A percentile compares a stretch with the other conserved stretches of the same genome.
Evolutionary conservation across 164 flowering plant genomes (phyloP).

Genomic region (Kingdonia uniflora): DNA sequence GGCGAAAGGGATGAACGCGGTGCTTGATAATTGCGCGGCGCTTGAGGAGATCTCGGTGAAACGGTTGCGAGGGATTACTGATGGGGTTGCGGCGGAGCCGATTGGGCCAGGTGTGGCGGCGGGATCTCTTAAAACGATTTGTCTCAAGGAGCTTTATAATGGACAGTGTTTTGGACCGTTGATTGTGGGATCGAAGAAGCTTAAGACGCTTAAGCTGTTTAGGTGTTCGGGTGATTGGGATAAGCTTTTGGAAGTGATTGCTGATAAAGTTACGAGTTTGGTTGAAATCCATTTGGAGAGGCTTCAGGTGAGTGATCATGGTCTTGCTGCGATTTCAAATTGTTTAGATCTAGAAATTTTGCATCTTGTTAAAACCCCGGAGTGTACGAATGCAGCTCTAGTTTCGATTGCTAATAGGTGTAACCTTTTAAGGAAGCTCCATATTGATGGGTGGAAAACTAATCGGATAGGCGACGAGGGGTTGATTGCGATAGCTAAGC

Average conservation of each 20-base stretch:
- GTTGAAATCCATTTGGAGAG: conserved; percentile 81
- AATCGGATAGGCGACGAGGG: conserved; percentile 85
- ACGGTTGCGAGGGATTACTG: conserved; percentile 57
- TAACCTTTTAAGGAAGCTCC: conserved; percentile 74
- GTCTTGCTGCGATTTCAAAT: conserved; percentile 53
- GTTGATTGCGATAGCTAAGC: conserved; percentile 53
- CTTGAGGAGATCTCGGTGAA: conserved; percentile 85
- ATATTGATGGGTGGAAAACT: conserved; percentile 92
- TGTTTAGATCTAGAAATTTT: conserved; percentile 55
- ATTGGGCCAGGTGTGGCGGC: conserved; percentile 53
- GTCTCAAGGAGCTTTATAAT: conserved; percentile 68
- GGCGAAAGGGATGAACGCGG: conserved; percentile 58
- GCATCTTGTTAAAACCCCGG: conserved; percentile 75
- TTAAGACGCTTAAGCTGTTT: conserved; percentile 49
- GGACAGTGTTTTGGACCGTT: conserved; percentile 80
- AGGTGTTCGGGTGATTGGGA: conserved; percentile 94
- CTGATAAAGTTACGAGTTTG: conserved; percentile 29
- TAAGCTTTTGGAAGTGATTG: conserved; percentile 34
- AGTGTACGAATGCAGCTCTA: conserved; percentile 68
- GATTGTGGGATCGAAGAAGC: conserved; percentile 47
- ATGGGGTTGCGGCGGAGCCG: conserved; percentile 34
- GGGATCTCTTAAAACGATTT: conserved; percentile 37
- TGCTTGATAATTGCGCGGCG: conserved; percentile 46
- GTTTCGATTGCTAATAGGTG: conserved; percentile 51
- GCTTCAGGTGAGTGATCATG: conserved; percentile 76